Conservation (phyloP, 2,329 filamentous ascomycete species). For the Lasiodiplodia sp. region DNA sequence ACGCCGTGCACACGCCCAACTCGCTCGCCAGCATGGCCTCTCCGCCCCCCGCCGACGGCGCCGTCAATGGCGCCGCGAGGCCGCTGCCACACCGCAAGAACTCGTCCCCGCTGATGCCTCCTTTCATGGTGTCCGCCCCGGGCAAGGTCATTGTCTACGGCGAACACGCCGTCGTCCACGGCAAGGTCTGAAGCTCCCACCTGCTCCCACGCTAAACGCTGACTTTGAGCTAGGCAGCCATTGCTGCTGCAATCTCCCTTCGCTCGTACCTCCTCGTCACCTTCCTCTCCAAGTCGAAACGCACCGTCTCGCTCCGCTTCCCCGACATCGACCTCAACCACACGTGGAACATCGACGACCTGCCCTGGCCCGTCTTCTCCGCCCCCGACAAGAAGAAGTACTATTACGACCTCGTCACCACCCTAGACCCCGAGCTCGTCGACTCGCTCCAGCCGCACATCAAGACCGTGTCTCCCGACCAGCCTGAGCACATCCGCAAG, state of each 20-base stretch:
- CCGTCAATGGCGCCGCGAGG: constrained; percentile 23
- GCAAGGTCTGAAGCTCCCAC: constrained; percentile 69
- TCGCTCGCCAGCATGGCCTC: constrained; percentile 25
- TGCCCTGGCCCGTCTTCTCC: constrained; percentile 87
- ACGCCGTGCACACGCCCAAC: constrained; percentile 13
- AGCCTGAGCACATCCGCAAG: constrained; percentile 76
- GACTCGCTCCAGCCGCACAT: constrained; percentile 83
- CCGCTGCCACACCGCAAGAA: constrained; percentile 32
- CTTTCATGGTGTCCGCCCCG: constrained; percentile 97
- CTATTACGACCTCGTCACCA: constrained; percentile 85
- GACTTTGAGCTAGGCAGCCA: constrained; percentile 71
- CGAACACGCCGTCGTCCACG: constrained; percentile 97
- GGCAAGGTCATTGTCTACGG: constrained; percentile 99
- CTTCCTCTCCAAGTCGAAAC: constrained; percentile 87
- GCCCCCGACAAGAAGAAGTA: constrained; percentile 87
- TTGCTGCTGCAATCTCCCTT: constrained; percentile 92
- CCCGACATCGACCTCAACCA: constrained; percentile 89
- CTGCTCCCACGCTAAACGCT: constrained; percentile 30
- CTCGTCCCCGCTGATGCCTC: constrained; percentile 72
- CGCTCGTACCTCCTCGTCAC: constrained; percentile 97
- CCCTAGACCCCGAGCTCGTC: constrained; percentile 82
- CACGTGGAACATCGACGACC: constrained; percentile 90
- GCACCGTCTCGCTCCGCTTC: constrained; percentile 87
- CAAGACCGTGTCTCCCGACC: constrained; percentile 69
- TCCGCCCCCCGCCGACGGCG: neutral